Evolutionary conservation across 306 rosid species (phyloP), one percentile per base, ranked within the genome.

Genomic region (Medicago arabica): DNA sequence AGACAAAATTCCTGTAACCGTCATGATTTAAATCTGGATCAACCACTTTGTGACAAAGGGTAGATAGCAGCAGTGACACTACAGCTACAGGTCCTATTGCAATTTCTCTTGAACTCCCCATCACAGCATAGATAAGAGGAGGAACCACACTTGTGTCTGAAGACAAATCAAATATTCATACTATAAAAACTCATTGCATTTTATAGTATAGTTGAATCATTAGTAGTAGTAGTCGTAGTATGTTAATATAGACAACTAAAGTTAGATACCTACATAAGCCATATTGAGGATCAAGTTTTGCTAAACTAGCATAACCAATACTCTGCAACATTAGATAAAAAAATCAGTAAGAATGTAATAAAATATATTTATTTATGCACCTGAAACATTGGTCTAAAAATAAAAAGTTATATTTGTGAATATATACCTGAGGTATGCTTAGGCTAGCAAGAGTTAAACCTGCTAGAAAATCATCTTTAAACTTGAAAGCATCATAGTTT

Each of bases 51-150:
- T 75, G 83, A 31, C 90, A 80, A 66, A 85, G 31, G 0, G 98
- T 88, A 12, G 94, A 77, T 21, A 93, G 84, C 72, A 93, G 85
- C 79, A 93, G 25, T 36, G 98, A 93, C 10, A 91, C 98, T 62
- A 93, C 98, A 25, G 98, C 98, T 10, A 93, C 98, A 25, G 98
- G 98, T 46, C 98, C 98, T 25, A 93, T 89, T 49, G 98, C 98
- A 69, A 93, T 82, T 69, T 93, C 98, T 85, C 90, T 89, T 75
- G 98, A 93, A 15, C 97, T 93, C 65, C 98, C 98, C 98, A 91
- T 88, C 47, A 91, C 38, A 60, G 98, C 90, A 86, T 93, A 93
- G 64, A 93, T 85, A 69, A 93, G 78, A 66, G 98, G 98, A 50
- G 98, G 98, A 50, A 93, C 90, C 58, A 85, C 90, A 80, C 97